Base-by-base conservation (phyloP, 192 early-diverging fungal species). In the Backusella morwellensis region DNA sequence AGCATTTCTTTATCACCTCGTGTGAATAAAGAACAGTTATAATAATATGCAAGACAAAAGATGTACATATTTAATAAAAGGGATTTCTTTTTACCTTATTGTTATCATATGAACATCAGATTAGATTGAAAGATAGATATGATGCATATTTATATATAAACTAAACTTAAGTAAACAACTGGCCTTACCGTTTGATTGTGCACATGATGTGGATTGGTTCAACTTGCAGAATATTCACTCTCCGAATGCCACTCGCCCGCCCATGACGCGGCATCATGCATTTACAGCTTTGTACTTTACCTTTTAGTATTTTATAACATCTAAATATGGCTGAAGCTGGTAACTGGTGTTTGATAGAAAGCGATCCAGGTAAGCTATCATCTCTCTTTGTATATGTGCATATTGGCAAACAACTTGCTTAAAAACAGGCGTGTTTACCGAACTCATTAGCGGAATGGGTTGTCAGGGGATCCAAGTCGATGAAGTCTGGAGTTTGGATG, bases 301-400 rank as follows among this genome's bases (percentile, higher is more conserved):
- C 42, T 19, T 44, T 40, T 40, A 40, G 7, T 40, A 11, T 11
- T 40, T 40, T 38, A 38, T 38, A 7, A 17, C 14, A 12, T 50
- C 47, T 50, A 50, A 50, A n/a, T 17, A 88, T 86, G 85, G 68
- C 80, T 7, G 89, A 90, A 70, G 80, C 88, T 80, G 93, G 92
- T 69, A 92, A 93, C 74, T 95, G 94, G 94, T 94, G 93, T 75
- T 84, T 94, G 52, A 95, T 95, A 78, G 94, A 95, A 80, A 93
- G 92, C 77, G 94, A 95, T 84, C 94, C 94, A 35, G 94, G 92
- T 84, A 80, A 79, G 35, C 29, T 14, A 63, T 63, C 4, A 29
- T 11, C 7, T 29, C 3, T 29, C 5, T 11, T 63, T 29, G 21
- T 63, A 63, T 9, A 9, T 17, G 8, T 56, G 3, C 3, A 56